phyloP scores from a whole-genome alignment of 176 grass and related monocot species.

The Oryza coarctata region DNA sequence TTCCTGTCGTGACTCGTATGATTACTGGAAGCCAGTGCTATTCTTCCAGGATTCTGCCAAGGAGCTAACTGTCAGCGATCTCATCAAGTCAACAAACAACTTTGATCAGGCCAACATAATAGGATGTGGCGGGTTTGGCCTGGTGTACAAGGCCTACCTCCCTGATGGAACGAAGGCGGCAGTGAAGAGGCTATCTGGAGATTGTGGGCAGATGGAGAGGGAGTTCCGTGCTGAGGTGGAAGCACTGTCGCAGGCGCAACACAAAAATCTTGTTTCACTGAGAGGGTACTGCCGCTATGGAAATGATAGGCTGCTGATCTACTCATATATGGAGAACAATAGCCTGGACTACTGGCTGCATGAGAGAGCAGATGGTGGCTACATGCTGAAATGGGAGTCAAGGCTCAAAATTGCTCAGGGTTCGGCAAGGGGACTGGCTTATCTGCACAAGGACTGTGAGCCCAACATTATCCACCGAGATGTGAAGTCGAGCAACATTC shows the following conservation, averaged over 20 bases:
- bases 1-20: slow-evolving; percentile 41
- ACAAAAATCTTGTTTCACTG: slow-evolving; percentile 82
- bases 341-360: slow-evolving; percentile 98
- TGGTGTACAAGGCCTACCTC: slow-evolving; percentile 97
- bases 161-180: slow-evolving; percentile 82
- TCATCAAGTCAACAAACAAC: slow-evolving; percentile 88
- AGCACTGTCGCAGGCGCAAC: slow-evolving; percentile 82
- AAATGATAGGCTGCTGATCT: slow-evolving; percentile 82
- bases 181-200: slow-evolving; percentile 93
- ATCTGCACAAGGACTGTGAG: slow-evolving; percentile 89
- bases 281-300: slow-evolving; percentile 87
- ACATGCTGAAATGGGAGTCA: slow-evolving; percentile 74
- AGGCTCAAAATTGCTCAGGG: slow-evolving; percentile 86
- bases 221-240: slow-evolving; percentile 95
- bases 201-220: slow-evolving; percentile 93
- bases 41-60: slow-evolving; percentile 83
- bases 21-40: slow-evolving; percentile 72
- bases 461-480: slow-evolving; percentile 94
- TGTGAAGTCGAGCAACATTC: slow-evolving; percentile 96
- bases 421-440: slow-evolving; percentile 79
- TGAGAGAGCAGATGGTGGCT: slow-evolving; percentile 64
- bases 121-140: slow-evolving; percentile 88
- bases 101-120: slow-evolving; percentile 98
- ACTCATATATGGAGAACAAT: slow-evolving; percentile 92
- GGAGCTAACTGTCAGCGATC: slow-evolving; percentile 76